Base-by-base conservation (phyloP, 352 stramenopile species). In the Globisporangium uncinulatum region DNA sequence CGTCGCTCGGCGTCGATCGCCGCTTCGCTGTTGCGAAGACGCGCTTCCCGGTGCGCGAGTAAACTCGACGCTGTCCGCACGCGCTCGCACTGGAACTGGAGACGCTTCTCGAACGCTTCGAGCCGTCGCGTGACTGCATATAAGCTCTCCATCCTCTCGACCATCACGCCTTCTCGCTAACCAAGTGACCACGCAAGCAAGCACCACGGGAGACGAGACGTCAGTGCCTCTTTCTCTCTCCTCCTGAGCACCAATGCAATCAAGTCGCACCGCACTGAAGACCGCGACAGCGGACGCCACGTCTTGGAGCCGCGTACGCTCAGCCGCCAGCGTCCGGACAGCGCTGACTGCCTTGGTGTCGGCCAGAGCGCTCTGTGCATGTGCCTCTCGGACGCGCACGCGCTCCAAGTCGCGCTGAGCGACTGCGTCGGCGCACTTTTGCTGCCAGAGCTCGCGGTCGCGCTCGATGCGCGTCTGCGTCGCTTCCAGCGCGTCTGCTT, bases 1-100 rank as follows among this genome's bases (percentile, higher is more conserved):
- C 73, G 59, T 14, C 71, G 61, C 50, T 76, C 70, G 6, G 67
- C 69, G 43, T 73, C 70, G 44, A 89, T 65, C 11, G 79, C 81
- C 15, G 81, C 81, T 51, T 89, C 74, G 48, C 73, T 84, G 51
- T 92, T 92, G 1, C 81, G 73, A 13, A 92, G 45, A 2, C 70
- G 63, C 1, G 71, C 73, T 56, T 89, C 73, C 39, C 76, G 73
- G 44, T 87, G 76, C 4, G 67, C 62, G 4, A 87, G 55, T 3
- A 86, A 56, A 2, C 59, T 67, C 51, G 66, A 62, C n/a, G 74
- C 73, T 15, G 75, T 56, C 34, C 69, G 62, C 5, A 89, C 34
- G 2, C 76, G 69, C 14, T 87, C 73, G 29, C 67, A 71, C 9
- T 72, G 51, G 2, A 65, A 56, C 19, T 62, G 24, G 9, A 92